Percentiles rank a stretch among this genome's conserved stretches.
These are phyloP conservation scores for Moniliophthora roreri DNA, from an alignment of 1,284 basidiomycete species.

Conservation along the genomic window DNA sequence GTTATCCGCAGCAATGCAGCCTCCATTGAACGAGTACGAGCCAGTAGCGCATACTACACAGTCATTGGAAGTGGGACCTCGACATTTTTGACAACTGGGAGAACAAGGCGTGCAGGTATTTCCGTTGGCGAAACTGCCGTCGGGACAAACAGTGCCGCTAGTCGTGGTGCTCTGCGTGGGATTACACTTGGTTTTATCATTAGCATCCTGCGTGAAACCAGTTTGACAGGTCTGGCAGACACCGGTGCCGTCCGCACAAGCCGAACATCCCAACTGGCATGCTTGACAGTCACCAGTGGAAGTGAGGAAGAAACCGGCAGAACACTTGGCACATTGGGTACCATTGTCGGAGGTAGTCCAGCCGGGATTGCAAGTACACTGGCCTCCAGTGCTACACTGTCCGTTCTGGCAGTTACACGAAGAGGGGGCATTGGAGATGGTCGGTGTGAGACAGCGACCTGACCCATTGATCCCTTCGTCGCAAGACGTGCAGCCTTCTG, in stretches of 20 bases:
- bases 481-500: slow-evolving; percentile 63
- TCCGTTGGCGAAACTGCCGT: slow-evolving; percentile 61
- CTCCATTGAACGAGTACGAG: slow-evolving; percentile 59
- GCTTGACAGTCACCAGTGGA: slow-evolving; percentile 73
- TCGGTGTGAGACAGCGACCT: slow-evolving; percentile 61
- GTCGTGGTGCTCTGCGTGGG: slow-evolving; percentile 48
- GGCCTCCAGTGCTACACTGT: slow-evolving; percentile 60
- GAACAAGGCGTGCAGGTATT: slow-evolving; percentile 60
- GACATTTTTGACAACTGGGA: slow-evolving; percentile 68
- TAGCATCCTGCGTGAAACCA: slow-evolving; percentile 64
- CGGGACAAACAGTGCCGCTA: slow-evolving; percentile 59
- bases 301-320: slow-evolving; percentile 70
- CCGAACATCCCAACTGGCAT: slow-evolving; percentile 68
- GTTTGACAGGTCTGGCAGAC: slow-evolving; percentile 69
- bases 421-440: slow-evolving; percentile 51
- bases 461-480: slow-evolving; percentile 76
- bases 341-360: slow-evolving; percentile 72
- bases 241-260: slow-evolving; percentile 66
- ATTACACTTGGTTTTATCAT: slow-evolving; percentile 68
- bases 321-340: slow-evolving; percentile 72
- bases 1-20: slow-evolving; percentile 61
- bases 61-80: slow-evolving; percentile 63
- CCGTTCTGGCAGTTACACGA: slow-evolving; percentile 81
- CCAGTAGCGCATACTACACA: slow-evolving; percentile 68
- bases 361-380: slow-evolving; percentile 74